Conservation (phyloP, 1,139 yeast genomes). For the Lodderomyces orthopsilosis region DNA sequence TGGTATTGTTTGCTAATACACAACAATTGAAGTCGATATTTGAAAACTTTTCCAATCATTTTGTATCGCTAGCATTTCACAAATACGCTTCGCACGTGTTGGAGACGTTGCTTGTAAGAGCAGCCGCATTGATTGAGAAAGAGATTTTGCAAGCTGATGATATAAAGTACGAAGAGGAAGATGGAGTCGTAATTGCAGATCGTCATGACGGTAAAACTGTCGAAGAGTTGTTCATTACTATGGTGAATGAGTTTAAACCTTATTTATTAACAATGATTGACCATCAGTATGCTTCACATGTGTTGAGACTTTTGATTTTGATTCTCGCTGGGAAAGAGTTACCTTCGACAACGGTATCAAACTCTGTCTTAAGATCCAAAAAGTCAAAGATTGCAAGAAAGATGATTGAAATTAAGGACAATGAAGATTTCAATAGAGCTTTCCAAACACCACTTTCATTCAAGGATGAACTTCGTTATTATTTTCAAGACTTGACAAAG, state of each 20-base stretch:
- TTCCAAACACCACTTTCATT: slow-evolving; percentile 76
- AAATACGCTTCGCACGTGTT: slow-evolving; percentile 93
- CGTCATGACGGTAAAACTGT: slow-evolving; percentile 34
- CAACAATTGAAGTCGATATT: slow-evolving; percentile 65
- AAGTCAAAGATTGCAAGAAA: slow-evolving; percentile 88
- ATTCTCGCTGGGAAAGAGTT: slow-evolving; percentile 74
- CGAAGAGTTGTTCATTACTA: slow-evolving; percentile 62
- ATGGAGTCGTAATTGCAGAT: slow-evolving; percentile 33
- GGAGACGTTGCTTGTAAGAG: slow-evolving; percentile 77
- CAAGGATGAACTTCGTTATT: slow-evolving; percentile 53
- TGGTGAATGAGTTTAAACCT: slow-evolving; percentile 67
- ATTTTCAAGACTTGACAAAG: slow-evolving; percentile 36
- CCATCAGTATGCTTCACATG: slow-evolving; percentile 88
- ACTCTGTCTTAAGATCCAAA: slow-evolving; percentile 79
- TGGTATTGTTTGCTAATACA: slow-evolving; percentile 65
- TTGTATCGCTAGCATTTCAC: slow-evolving; percentile 75
- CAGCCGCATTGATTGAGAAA: slow-evolving; percentile 74
- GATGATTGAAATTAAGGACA: slow-evolving; percentile 85
- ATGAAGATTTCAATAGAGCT: slow-evolving; percentile 60
- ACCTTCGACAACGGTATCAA: slow-evolving; percentile 72
- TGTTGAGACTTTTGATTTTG: slow-evolving; percentile 66
- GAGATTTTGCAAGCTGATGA: slow-evolving; percentile 47
- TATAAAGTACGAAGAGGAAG: slow-evolving; percentile 28
- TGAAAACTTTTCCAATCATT: slow-evolving; percentile 66
- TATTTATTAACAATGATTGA: slow-evolving; percentile 56